phyloP scores from a whole-genome alignment of 495 filamentous ascomycete genomes.

The Lentithecium fluviatile region DNA sequence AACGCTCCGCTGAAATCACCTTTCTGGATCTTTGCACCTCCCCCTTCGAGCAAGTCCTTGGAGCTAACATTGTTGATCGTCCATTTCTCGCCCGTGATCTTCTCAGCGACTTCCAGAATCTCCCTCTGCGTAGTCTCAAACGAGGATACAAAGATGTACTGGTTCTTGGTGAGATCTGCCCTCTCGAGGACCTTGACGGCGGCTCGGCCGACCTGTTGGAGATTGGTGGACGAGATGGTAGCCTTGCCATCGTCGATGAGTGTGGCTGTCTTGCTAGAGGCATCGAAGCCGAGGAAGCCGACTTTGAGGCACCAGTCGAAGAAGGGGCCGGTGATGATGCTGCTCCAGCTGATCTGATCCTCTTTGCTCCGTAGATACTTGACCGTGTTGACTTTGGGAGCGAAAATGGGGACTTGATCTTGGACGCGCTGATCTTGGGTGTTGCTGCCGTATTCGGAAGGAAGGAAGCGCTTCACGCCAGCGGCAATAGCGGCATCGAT shows the following conservation, averaged over 20 bases:
- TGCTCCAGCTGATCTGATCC: constrained; percentile 50
- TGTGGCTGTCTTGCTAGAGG: constrained; percentile 45
- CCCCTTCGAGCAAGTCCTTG: constrained; percentile 37
- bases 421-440: constrained; percentile 41
- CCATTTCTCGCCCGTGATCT: constrained; percentile 47
- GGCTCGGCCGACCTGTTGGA: constrained; percentile 44
- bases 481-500: constrained; percentile 44
- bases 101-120: constrained; percentile 49
- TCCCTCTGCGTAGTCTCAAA: constrained; percentile 50
- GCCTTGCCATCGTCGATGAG: constrained; percentile 50
- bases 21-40: constrained; percentile 39
- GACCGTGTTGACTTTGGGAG: constrained; percentile 47
- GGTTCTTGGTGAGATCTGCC: constrained; percentile 49
- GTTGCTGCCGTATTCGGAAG: constrained; percentile 46
- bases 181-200: constrained; percentile 46
- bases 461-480: constrained; percentile 46
- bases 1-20: constrained; percentile 40
- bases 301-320: constrained; percentile 50
- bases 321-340: constrained; percentile 50
- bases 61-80: constrained; percentile 41
- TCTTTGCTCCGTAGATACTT: constrained; percentile 51
- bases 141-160: constrained; percentile 50
- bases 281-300: constrained; percentile 50
- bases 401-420: constrained; percentile 48
- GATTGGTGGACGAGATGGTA: constrained; percentile 46